Base-by-base conservation (phyloP, 1,284 basidiomycete genomes). In the Cutaneotrichosporon curvatum region DNA sequence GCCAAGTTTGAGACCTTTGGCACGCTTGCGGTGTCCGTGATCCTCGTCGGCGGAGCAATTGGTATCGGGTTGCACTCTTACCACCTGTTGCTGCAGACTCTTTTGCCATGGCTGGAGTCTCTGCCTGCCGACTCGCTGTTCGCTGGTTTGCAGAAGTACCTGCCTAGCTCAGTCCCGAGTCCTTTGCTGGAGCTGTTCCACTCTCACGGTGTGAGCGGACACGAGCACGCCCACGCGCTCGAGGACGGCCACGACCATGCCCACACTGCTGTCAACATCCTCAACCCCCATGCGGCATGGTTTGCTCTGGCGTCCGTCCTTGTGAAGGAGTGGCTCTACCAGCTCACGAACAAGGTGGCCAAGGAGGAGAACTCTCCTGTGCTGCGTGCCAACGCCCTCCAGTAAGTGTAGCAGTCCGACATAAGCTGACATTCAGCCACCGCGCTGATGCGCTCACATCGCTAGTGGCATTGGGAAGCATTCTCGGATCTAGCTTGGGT, bases 251-350 rank as follows among this genome's bases (percentile, higher is more conserved):
- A 66, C 47, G 49, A 40, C 3, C 68, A 67, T 52, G 58, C 51
- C 6, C 55, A 58, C 37, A 53, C 36, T 1, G 52, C 52, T 2
- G 65, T 54, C 3, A 67, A 67, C 0, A 51, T 73, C n/a, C 79
- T 96, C 5, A 91, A 96, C 67, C 86, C 89, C 15, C 92, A 96
- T 61, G 94, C 95, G 16, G 90, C 92, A 40, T 96, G 91, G 89
- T 94, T 96, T 60, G 94, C 94, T 1, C 80, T 83, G 0, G 67
- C 83, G 28, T 83, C 85, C 53, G 81, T 97, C 2, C 49, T 87
- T 1, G 73, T 81, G 53, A 98, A 98, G 67, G 95, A 98, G 71
- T 95, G 85, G 84, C 72, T 98, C 21, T 97, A 92, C 71, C 77
- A 88, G 45, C 74, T 83, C 40, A 95, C 90, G 40, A 84, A 84